Base-by-base conservation (phyloP, 202 grass and related monocot species). In the Zoysia matrella region DNA sequence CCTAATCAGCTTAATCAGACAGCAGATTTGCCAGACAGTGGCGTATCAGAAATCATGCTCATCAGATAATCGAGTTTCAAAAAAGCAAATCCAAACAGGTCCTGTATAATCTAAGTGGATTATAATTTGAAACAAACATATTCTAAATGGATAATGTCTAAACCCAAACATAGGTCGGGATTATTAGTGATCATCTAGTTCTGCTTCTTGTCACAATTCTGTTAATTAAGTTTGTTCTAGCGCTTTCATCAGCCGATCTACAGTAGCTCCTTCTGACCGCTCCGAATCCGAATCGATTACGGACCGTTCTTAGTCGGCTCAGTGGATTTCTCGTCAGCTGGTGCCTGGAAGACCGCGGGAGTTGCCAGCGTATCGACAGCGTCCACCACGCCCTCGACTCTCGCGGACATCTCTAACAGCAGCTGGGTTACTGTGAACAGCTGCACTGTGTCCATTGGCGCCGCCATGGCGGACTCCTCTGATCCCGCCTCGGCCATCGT, bases 401-500 rank as follows among this genome's bases (percentile, higher is more conserved):
- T 71, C 22, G 69, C 60, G 9, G 95, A 90, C 67, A 95, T 74
- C 82, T 98, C 90, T 6, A 89, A 77, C 64, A 98, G 86, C 52
- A 98, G 82, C 6, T 88, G 82, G 47, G 84, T 75, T 50, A 86
- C 78, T 4, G 92, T 93, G 84, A 95, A 82, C 2, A 95, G 74
- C 1, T 90, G 86, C 85, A 93, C 73, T 16, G 80, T 72, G 56
- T 95, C 92, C 84, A 80, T 77, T 41, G 91, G 54, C 30, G 80
- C 67, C 65, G 64, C 4, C 55, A 69, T 46, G 50, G 56, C 67
- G 0, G 54, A 18, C 12, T 81, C 12, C 41, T 63, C 53, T 50
- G 22, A 22, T 22, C 22, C 22, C 22, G 22, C 22, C 22, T 13
- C 42, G 15, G 83, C 74, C 64, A 88, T 73, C 52, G 48, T 49